Percentiles rank a stretch among this genome's conserved stretches.
Conservation (phyloP, 331 rosid species). For the Spiraea crenata region DNA sequence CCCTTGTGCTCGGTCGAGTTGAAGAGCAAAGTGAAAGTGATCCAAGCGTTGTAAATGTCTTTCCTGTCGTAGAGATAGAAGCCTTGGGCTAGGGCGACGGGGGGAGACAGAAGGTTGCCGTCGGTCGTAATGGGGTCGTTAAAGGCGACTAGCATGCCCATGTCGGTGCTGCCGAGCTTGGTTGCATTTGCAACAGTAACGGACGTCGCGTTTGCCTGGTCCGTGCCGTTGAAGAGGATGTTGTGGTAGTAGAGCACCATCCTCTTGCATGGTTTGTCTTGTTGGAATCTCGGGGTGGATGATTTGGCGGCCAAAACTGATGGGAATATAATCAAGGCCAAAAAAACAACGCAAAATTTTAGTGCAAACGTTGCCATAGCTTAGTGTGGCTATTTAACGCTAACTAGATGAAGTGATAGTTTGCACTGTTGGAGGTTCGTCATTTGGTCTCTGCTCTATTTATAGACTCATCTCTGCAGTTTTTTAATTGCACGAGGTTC, state of each 20-base stretch:
- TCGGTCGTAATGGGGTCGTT: conserved; percentile 34
- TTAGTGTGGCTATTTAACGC: not conserved
- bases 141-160: conserved; percentile 37
- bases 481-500: no score
- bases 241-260: conserved; percentile 43
- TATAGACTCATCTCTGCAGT: no score
- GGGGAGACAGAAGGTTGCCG: conserved; percentile 19
- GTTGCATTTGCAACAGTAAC: conserved; percentile 16
- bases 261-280: conserved; percentile 36
- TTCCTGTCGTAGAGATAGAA: conserved; percentile 46
- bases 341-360: not conserved
- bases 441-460: no score
- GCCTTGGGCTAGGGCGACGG: conserved; percentile 36
- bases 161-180: not conserved
- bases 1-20: conserved; percentile 37
- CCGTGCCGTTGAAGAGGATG: conserved; percentile 22
- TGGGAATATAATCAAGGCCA: conserved; percentile 8
- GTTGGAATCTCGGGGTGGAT: not conserved
- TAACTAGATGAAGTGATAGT: no score
- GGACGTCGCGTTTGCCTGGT: conserved; percentile 30
- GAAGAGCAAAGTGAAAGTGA: conserved; percentile 31
- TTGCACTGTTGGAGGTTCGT: no score
- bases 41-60: conserved; percentile 35
- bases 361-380: not conserved
- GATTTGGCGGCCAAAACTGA: conserved; percentile 11